Evolutionary conservation across 495 filamentous ascomycete species (phyloP).

Genomic region (Penicillium turbatum): DNA sequence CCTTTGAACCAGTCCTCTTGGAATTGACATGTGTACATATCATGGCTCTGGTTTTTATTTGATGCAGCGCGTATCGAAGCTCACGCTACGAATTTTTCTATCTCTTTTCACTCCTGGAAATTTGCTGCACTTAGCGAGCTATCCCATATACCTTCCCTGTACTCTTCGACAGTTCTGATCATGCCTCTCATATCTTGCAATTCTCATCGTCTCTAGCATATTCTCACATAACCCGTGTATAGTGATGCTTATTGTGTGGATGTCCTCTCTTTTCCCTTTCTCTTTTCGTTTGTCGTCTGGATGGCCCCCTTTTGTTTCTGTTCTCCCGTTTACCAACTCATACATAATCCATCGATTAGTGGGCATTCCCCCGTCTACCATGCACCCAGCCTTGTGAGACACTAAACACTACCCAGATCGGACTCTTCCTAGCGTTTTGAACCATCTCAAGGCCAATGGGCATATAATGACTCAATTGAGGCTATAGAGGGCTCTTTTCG

Average conservation of each 20-base stretch:
- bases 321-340: neutral
- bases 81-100: conserved; percentile 6
- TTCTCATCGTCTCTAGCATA: neutral
- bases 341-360: conserved; percentile 4
- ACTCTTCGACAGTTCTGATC: neutral
- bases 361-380: neutral
- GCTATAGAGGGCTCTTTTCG: too few species aligned
- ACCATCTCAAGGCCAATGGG: neutral
- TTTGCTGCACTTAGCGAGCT: conserved; percentile 17
- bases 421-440: neutral
- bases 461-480: neutral
- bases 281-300: conserved; percentile 3
- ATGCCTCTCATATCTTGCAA: conserved; percentile 10
- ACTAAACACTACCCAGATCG: neutral
- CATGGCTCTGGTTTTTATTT: conserved; percentile 9
- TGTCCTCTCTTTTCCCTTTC: conserved; percentile 5
- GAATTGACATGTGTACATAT: conserved; percentile 26
- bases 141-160: conserved; percentile 5
- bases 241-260: conserved; percentile 9
- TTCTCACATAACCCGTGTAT: conserved; percentile 4
- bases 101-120: conserved; percentile 6
- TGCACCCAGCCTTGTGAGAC: too few species aligned
- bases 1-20: conserved; percentile 12
- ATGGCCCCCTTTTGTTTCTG: neutral
- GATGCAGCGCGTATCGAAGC: conserved; percentile 15